Base-by-base conservation (phyloP, 805 yeast species). In the Candida ovalis region DNA sequence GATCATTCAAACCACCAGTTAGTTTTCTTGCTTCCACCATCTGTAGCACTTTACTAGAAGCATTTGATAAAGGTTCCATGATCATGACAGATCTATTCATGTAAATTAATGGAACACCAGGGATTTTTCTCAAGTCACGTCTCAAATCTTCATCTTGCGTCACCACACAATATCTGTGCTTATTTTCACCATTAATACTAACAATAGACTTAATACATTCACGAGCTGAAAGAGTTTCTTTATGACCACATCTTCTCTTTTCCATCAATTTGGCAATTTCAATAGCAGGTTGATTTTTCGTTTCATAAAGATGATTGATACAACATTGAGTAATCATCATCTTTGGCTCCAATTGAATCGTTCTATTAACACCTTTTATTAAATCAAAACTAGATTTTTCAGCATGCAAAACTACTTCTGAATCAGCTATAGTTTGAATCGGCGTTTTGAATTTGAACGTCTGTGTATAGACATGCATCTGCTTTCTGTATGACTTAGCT, bases 281-380 rank as follows among this genome's bases (percentile, higher is more conserved):
- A 42, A 94, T 87, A 1, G 96, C 96, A 4, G 70, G 73, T 58
- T 88, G 91, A 59, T 88, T 79, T 23, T 79, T 78, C 4, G 85
- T 74, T 40, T 76, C 75, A 66, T 94, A 94, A 27, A 94, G 71
- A 18, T 87, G 85, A 62, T 89, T 89, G 76, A 94, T 88, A 58
- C 96, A 87, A 64, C 99, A 94, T 66, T 94, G 98, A 2, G 99
- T 89, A 46, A 94, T 86, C 95, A 94, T 79, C 19, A 88, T 87
- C 61, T 92, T 94, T 27, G 83, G 80, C 58, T 87, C 91, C 12
- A 83, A 88, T 64, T 92, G 98, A 13, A 92, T 70, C 0, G 96
- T 88, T 52, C 94, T 73, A 48, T 80, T 73, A 28, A 94, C 71
- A 12, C 94, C 96, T 61, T 87, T 86, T n/a, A 72, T 74, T n/a